Evolutionary conservation across 1,284 basidiomycete genomes (phyloP), one percentile per base, ranked within the genome.

Genomic region (Ceratobasidium sp.): DNA sequence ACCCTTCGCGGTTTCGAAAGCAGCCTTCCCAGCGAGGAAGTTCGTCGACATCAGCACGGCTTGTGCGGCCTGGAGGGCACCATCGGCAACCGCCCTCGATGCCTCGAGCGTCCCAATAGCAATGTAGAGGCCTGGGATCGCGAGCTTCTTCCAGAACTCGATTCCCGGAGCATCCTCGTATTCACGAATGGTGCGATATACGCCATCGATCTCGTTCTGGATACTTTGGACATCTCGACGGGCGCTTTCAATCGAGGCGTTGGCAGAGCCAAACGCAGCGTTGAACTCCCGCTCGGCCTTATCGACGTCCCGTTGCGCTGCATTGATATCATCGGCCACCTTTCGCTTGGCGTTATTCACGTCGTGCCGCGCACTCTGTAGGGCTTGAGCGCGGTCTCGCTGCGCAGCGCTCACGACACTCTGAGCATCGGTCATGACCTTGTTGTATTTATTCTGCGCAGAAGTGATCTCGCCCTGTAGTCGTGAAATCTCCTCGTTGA

Each of bases 191-290:
- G n/a, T n/a, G n/a, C n/a, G n/a, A 1, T 38, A 18, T 21, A 35
- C 41, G 18, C 55, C 41, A 18, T 57, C 55, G 18, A 57, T 57
- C 13, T 57, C 55, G 55, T n/a, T 41, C 32, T 57, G 55, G 32
- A 57, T 21, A 3, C 55, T 35, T 21, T 57, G 32, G 16, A 57
- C 55, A 8, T 57, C 41, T 1, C 32, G 55, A 18, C 41, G 35
- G 9, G 55, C 55, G 1, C 32, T 35, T 18, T 57, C 55, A 7
- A 57, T 57, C 35, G 35, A 30, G 16, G 30, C 55, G n/a, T 57
- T 35, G 30, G 55, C 55, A 13, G 55, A 38, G 9, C 55, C 55
- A 21, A 57, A 57, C n/a, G 55, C 55, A 1, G 7, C 35, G 9
- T 57, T 35, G 9, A 57, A n/a, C 16, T 35, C 41, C 32, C 7